Evolutionary conservation across 2,329 filamentous ascomycete species (phyloP).

Genomic region (Blastomyces parvus): DNA sequence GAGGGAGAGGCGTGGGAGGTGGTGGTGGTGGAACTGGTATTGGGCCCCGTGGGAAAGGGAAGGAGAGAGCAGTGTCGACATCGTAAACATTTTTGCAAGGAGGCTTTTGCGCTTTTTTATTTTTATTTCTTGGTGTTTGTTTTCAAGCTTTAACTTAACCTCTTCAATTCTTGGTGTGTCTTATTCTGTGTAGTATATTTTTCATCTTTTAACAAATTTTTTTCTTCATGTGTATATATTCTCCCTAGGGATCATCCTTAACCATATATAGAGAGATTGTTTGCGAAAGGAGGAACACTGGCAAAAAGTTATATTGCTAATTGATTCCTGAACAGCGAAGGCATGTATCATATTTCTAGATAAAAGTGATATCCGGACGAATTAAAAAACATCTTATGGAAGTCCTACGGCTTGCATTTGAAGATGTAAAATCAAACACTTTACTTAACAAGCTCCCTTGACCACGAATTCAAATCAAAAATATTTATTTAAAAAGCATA

Average conservation of each 20-base stretch:
- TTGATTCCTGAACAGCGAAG: too few relatives aligned
- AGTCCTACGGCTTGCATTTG: too few relatives aligned
- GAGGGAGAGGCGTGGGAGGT: neutral
- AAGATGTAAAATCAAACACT: too few relatives aligned
- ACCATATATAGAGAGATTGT: neutral
- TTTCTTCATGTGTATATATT: neutral
- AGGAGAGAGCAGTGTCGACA: slow-evolving; percentile 7
- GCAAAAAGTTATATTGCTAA: neutral
- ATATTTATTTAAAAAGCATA: neutral
- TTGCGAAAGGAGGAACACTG: neutral
- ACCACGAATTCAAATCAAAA: too few relatives aligned
- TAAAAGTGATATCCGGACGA: too few relatives aligned
- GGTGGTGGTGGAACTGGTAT: neutral
- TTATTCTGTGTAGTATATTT: neutral
- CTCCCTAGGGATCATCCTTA: neutral
- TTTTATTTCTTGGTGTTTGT: neutral
- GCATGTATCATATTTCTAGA: too few relatives aligned
- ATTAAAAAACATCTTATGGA: too few relatives aligned
- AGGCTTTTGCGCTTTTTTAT: neutral
- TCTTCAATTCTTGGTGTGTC: neutral
- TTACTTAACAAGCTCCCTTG: neutral
- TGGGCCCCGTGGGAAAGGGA: slow-evolving; percentile 10
- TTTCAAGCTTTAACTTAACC: neutral
- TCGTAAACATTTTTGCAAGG: neutral
- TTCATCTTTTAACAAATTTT: neutral